phyloP scores from a whole-genome alignment of 805 yeast species.

The Kodamaea kaohsiungensis region DNA sequence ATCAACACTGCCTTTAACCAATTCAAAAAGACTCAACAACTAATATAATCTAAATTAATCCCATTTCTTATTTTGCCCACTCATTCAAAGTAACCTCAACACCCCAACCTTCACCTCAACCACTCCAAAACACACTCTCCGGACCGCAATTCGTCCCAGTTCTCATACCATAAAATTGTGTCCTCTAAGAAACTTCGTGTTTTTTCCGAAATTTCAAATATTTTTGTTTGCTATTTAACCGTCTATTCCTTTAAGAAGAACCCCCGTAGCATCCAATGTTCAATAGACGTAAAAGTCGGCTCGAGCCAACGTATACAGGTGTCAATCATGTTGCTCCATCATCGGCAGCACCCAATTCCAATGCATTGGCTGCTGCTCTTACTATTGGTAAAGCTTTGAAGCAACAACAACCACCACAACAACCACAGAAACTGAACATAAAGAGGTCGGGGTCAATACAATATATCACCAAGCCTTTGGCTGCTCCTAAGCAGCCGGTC shows the following conservation, averaged over 20 bases:
- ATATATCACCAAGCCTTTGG: conserved; percentile 15
- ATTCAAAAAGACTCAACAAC: too few relatives aligned
- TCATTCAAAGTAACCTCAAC: too few relatives aligned
- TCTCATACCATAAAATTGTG: background rate
- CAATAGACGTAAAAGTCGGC: conserved; percentile 34
- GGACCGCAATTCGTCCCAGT: background rate
- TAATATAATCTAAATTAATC: too few relatives aligned
- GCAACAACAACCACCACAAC: conserved; percentile 14
- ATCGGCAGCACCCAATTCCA: conserved; percentile 34
- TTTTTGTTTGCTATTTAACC: conserved; percentile 7
- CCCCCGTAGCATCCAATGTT: conserved; percentile 18
- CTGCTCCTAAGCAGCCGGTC: background rate
- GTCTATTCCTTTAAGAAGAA: background rate
- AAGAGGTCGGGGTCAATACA: conserved; percentile 15
- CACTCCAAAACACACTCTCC: background rate
- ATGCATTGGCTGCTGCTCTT: conserved; percentile 47
- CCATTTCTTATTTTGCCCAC: too few relatives aligned
- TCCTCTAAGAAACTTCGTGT: conserved; percentile 1
- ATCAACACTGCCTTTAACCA: too few relatives aligned
- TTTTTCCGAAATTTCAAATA: conserved; percentile 6
- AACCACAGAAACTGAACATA: conserved; percentile 8
- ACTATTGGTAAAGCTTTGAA: conserved; percentile 40
- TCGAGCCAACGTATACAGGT: conserved; percentile 42
- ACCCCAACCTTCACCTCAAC: background rate
- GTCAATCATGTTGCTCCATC: conserved; percentile 39